Base-by-base conservation (phyloP, 768 basidiomycete species). In the Mycena rosella region DNA sequence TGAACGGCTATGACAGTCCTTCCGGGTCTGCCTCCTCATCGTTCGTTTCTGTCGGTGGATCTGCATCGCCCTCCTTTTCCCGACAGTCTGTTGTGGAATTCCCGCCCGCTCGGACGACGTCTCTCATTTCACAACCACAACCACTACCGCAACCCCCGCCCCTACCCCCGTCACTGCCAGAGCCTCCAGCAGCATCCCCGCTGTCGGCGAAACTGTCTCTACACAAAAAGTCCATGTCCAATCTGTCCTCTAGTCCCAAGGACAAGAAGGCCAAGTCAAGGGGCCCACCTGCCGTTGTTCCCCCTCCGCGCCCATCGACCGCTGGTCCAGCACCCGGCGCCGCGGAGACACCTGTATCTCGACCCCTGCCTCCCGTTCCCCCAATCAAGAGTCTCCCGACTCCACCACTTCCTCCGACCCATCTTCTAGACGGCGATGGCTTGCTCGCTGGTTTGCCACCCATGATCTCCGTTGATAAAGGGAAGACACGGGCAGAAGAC, bases 281-380 rank as follows among this genome's bases (percentile, higher is more conserved):
- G 52, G 65, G 69, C 59, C 48, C 65, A 38, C 73, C 65, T 75
- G 63, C 71, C 47, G 70, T 45, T 13, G 52, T 56, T 15, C 56
- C 75, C 0, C 61, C 71, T 8, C 60, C 67, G 15, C 79, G 85
- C 24, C 83, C 85, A 30, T 77, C 83, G 18, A 85, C 85, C 14
- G 81, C 83, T 52, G 76, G 78, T n/a, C 78, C 65, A 70, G 44
- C 54, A 15, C 44, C 55, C 49, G 26, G 44, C 34, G 53, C 55
- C 22, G 30, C 45, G 29, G 59, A 61, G 18, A 26, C 30, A 30
- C 14, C 74, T 24, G 66, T 73, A 2, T 34, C 74, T 2, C 74
- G 73, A 17, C 68, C 76, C 3, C 52, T 78, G 27, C 70, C 73
- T 11, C 71, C 77, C 48, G 40, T 71, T n/a, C 52, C 67, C 0